Base-by-base conservation (phyloP, 805 yeast genomes). In the Komagataella ulmi region DNA sequence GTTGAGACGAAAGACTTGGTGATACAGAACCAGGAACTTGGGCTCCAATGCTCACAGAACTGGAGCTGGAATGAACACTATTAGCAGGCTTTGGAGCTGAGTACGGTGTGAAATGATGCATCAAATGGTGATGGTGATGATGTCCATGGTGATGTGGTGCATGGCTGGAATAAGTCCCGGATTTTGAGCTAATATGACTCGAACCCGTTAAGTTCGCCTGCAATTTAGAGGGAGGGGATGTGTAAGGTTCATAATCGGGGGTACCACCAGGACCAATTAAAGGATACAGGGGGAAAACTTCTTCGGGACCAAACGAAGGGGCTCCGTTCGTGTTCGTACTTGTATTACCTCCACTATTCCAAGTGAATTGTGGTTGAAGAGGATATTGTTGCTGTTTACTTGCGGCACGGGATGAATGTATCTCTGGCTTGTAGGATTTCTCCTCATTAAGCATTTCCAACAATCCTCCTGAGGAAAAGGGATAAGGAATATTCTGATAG, bases 261-360 rank as follows among this genome's bases (percentile, higher is more conserved):
- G 57, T 50, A 49, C 54, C 43, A 51, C 44, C 10, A 51, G 68
- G 69, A 3, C 69, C 69, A 53, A 65, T 59, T 23, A 65, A 55
- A 0, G 69, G 66, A 47, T 59, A 63, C 21, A 65, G 52, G 6
- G 69, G 69, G 49, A 65, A 65, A 43, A 61, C 53, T 3, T 64
- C 57, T 51, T 62, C 67, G 3, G 66, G 64, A 6, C 59, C 62
- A 52, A 55, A 53, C 7, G 56, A 52, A 1, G 59, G 56, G 45
- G 57, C 58, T 14, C 62, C 57, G 8, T 53, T 45, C 4, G 54
- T 51, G 3, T 60, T 55, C 3, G 55, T 50, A 36, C 49, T 53
- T 5, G 62, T 54, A 10, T 49, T 43, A 50, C 51, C 57, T 21
- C 56, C 52, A 17, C 43, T 51, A 8, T 54, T 53, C 24, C 52